These are phyloP conservation scores for Xylaria sp. DNA, from an alignment of 2,329 filamentous ascomycete genomes.

Conservation along the genomic window DNA sequence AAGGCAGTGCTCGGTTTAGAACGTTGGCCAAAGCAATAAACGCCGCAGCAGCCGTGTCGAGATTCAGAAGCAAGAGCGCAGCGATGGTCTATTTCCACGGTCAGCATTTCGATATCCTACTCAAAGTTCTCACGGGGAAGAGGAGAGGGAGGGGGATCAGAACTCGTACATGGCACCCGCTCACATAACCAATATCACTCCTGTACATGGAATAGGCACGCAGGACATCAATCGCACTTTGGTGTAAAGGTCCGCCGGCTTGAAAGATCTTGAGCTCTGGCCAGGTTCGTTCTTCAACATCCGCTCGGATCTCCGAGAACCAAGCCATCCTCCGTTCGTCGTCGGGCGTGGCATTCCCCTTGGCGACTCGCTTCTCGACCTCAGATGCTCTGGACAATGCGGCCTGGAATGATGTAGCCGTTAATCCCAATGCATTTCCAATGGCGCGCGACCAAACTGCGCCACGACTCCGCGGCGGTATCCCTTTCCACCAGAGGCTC, in stretches of 20 bases:
- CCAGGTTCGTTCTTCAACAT: conserved; percentile 61
- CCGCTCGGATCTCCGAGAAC: conserved; percentile 59
- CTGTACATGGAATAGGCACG: conserved; percentile 78
- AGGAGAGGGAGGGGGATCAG: not conserved
- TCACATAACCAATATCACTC: conserved; percentile 72
- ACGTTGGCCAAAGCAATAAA: conserved; percentile 53
- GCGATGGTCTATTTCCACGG: conserved; percentile 55
- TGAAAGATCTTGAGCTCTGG: conserved; percentile 69
- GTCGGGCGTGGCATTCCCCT: conserved; percentile 47
- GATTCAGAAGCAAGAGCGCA: conserved; percentile 36
- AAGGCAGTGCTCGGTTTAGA: conserved; percentile 32
- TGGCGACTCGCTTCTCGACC: conserved; percentile 52
- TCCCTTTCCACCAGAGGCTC: conserved; percentile 77
- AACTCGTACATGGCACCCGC: conserved; percentile 64
- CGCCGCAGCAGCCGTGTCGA: conserved; percentile 12
- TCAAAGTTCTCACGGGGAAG: not conserved
- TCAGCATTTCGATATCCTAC: conserved; percentile 15
- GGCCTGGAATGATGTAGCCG: conserved; percentile 61
- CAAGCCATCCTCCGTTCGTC: conserved; percentile 53
- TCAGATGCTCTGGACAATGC: conserved; percentile 63
- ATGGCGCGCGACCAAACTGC: conserved; percentile 66
- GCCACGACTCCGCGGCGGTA: conserved; percentile 65
- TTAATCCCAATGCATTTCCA: conserved; percentile 66
- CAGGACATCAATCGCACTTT: conserved; percentile 64
- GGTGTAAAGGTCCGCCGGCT: conserved; percentile 58